phyloP scores from a whole-genome alignment of 2,329 filamentous ascomycete species.

The Sporothrix globosa region DNA sequence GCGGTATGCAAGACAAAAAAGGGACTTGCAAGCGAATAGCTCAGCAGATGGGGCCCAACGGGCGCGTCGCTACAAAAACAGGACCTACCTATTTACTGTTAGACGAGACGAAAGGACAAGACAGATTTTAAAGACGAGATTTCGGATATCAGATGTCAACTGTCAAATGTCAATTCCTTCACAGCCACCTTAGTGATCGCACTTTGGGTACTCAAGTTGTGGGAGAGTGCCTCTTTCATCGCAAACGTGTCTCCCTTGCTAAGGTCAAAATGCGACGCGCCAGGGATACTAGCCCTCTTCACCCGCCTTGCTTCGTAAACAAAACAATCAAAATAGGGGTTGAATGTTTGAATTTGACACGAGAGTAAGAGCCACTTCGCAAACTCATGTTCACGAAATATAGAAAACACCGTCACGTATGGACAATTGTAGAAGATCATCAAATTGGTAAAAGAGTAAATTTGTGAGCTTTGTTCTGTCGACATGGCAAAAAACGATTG shows the following conservation, averaged over 20 bases:
- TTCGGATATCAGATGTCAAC: too few species aligned
- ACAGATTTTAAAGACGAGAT: not conserved
- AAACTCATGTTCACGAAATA: not conserved
- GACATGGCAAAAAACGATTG: not conserved
- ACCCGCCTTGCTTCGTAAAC: not conserved
- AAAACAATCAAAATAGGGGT: constrained; percentile 25
- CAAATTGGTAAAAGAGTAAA: constrained; percentile 10
- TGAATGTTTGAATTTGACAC: not conserved
- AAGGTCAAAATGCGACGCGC: constrained; percentile 13
- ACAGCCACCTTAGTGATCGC: too few species aligned
- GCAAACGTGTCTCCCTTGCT: constrained; percentile 2
- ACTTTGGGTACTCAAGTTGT: too few species aligned
- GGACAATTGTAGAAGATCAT: not conserved
- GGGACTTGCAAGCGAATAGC: not conserved
- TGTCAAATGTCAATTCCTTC: too few species aligned
- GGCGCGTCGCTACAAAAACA: not conserved
- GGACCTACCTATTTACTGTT: too few species aligned
- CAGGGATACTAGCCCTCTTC: not conserved
- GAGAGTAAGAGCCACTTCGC: too few species aligned
- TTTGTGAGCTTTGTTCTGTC: constrained; percentile 11
- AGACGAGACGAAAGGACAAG: not conserved
- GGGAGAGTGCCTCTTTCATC: not conserved
- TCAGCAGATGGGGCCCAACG: not conserved
- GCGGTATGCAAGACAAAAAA: not conserved
- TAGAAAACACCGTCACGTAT: not conserved